Conservation (phyloP, 805 yeast genomes). For the Ogataea allantospora region DNA sequence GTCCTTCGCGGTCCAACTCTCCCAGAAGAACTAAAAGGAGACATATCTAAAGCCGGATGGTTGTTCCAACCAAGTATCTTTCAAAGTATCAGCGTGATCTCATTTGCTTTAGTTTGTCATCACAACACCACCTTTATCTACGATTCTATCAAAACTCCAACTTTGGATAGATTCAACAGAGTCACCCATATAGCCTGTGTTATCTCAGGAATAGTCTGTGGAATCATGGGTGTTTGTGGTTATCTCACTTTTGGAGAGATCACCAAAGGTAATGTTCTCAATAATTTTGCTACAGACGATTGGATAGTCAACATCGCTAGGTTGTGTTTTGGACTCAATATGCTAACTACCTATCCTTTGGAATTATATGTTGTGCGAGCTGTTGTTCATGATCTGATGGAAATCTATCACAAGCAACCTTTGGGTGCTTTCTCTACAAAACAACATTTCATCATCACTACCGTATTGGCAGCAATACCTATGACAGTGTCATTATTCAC, state of each 20-base stretch:
- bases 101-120: conserved; percentile 94
- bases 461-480: conserved; percentile 60
- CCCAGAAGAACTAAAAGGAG: conserved; percentile 46
- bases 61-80: conserved; percentile 65
- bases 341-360: conserved; percentile 88
- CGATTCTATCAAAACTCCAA: conserved; percentile 75
- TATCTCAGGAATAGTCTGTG: conserved; percentile 77
- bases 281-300: conserved; percentile 80
- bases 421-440: conserved; percentile 31
- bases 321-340: conserved; percentile 85
- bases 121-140: conserved; percentile 90
- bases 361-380: conserved; percentile 90
- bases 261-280: conserved; percentile 84
- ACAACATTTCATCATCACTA: conserved; percentile 65
- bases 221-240: conserved; percentile 77
- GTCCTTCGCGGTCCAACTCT: conserved; percentile 69
- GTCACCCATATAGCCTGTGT: conserved; percentile 83
- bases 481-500: conserved; percentile 77
- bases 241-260: conserved; percentile 68
- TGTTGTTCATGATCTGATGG: conserved; percentile 65
- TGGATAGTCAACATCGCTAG: conserved; percentile 80
- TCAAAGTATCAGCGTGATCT: conserved; percentile 90
- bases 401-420: conserved; percentile 24
- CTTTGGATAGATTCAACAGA: conserved; percentile 67
- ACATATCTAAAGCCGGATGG: conserved; percentile 42